A percentile compares a stretch with the other conserved stretches of the same genome.
These are phyloP conservation scores for Ramalina intermedia DNA, from an alignment of 495 filamentous ascomycete species.

Conservation along the genomic window DNA sequence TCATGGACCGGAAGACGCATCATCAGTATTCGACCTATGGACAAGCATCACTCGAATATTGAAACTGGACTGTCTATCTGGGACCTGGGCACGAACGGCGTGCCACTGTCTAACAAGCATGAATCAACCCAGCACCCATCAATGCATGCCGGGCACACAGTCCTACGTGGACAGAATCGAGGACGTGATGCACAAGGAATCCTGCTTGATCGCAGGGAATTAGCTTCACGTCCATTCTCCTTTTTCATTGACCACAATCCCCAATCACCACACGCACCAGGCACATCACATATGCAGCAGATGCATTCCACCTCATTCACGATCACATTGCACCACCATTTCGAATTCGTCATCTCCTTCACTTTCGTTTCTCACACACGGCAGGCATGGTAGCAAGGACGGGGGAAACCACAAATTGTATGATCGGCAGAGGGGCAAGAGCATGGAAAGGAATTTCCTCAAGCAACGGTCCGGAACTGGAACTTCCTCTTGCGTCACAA, in stretches of 20 bases:
- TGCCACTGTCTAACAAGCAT: slow-evolving; percentile 12
- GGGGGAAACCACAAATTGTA: too few relatives aligned
- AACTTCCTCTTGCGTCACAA: too few relatives aligned
- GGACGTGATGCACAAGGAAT: neutral
- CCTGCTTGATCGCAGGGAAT: neutral
- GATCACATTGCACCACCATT: neutral
- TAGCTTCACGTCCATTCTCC: neutral
- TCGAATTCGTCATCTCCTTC: too few relatives aligned
- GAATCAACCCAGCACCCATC: neutral
- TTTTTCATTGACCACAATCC: neutral
- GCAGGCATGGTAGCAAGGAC: too few relatives aligned
- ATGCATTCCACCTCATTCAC: neutral
- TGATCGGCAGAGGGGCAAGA: too few relatives aligned
- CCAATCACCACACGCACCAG: neutral
- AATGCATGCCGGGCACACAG: neutral
- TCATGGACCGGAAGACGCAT: neutral
- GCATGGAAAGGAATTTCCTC: too few relatives aligned
- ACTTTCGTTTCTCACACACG: neutral
- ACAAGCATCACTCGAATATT: slow-evolving; percentile 1
- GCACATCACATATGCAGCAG: neutral
- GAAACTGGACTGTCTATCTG: neutral
- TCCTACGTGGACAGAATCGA: slow-evolving; percentile 5
- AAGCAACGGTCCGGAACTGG: too few relatives aligned
- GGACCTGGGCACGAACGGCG: slow-evolving; percentile 12
- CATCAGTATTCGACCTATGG: slow-evolving; percentile 4